A percentile compares a stretch with the other conserved stretches of the same genome.
These are phyloP conservation scores for Rosa multiflora DNA, from an alignment of 306 rosid genomes.

Conservation along the genomic window DNA sequence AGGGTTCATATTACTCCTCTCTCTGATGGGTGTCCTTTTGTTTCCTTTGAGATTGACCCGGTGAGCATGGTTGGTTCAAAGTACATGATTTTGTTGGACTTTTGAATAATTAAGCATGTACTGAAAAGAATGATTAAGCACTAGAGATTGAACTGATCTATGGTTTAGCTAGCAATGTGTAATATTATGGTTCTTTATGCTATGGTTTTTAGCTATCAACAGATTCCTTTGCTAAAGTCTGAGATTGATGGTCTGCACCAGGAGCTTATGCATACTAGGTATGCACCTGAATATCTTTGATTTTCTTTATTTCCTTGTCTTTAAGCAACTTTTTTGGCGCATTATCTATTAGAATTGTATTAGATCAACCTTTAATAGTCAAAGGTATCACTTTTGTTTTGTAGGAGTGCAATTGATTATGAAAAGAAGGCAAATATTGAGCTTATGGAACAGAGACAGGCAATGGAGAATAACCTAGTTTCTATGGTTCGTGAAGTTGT, in stretches of 20 bases:
- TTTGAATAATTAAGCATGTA: too few species aligned
- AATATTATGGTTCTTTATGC: too few species aligned
- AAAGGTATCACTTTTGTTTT: conserved; percentile 20
- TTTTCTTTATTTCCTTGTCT: conserved; percentile 20
- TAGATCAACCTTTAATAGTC: background rate
- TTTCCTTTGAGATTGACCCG: too few species aligned
- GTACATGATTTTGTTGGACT: too few species aligned
- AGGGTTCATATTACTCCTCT: too few species aligned
- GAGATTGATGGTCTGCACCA: conserved; percentile 77
- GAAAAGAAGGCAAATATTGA: conserved; percentile 86
- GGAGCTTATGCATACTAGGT: conserved; percentile 86
- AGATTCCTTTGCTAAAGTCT: conserved; percentile 56
- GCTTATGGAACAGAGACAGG: conserved; percentile 85
- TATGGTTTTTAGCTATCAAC: conserved; percentile 27
- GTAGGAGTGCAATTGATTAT: conserved; percentile 61
- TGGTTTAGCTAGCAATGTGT: too few species aligned
- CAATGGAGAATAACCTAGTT: conserved; percentile 82
- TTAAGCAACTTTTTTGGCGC: background rate
- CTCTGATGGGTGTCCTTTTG: too few species aligned
- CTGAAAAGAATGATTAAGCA: too few species aligned
- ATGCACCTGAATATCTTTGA: conserved; percentile 21
- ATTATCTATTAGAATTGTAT: conserved; percentile 1
- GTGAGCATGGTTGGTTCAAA: too few species aligned
- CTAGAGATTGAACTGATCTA: too few species aligned
- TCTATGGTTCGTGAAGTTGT: conserved; percentile 89